phyloP scores from a whole-genome alignment of 2,329 filamentous ascomycete genomes.

The Eurotiales sp. region DNA sequence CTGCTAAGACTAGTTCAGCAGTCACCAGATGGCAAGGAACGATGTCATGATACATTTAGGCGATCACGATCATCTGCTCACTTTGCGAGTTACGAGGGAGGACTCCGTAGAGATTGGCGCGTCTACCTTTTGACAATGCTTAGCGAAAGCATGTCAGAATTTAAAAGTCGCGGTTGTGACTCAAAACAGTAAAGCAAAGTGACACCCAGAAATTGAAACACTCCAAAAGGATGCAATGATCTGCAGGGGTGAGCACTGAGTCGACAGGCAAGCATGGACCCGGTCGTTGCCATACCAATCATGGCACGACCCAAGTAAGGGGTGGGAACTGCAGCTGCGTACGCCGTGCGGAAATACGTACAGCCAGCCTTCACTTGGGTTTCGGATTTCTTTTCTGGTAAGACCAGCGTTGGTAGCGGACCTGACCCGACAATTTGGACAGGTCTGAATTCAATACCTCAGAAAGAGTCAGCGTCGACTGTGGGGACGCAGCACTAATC shows the following conservation, averaged over 20 bases:
- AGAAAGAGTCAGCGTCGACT: neutral
- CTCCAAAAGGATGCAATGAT: neutral
- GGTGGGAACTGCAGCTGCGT: neutral
- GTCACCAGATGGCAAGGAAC: no score
- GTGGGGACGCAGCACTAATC: neutral
- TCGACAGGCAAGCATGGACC: neutral
- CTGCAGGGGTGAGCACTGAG: neutral
- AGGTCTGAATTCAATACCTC: neutral
- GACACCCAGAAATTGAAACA: neutral
- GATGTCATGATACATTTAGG: no score
- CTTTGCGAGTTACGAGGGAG: no score
- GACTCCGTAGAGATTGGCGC: no score
- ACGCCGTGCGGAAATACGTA: no score
- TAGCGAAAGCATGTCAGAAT: no score
- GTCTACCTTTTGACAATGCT: no score
- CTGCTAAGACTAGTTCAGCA: neutral
- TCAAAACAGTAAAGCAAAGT: no score
- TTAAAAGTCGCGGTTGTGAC: no score
- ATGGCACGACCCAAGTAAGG: neutral
- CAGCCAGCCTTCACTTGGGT: neutral
- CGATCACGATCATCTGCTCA: neutral
- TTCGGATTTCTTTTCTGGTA: neutral
- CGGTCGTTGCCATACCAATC: neutral
- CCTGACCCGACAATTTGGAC: neutral
- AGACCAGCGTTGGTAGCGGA: neutral